phyloP scores from a whole-genome alignment of 139 green algal species.

The Closterium sp. region DNA sequence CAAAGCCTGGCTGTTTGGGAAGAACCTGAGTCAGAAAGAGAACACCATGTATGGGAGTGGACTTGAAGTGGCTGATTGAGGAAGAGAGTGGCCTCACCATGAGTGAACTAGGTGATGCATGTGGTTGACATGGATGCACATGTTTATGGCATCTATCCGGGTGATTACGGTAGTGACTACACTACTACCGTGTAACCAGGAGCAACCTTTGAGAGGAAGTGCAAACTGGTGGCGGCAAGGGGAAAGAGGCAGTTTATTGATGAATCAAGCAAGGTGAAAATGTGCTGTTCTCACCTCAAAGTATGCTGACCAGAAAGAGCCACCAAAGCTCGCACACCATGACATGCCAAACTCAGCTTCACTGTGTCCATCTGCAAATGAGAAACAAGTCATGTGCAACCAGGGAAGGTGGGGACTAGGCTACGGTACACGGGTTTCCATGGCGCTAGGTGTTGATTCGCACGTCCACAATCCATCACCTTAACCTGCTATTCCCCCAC shows the following conservation, averaged over 20 bases:
- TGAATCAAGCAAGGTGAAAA: background rate
- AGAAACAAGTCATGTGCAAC: background rate
- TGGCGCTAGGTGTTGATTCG: too few relatives aligned
- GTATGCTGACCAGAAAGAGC: constrained; percentile 54
- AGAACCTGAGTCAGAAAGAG: constrained; percentile 56
- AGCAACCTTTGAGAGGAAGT: too few relatives aligned
- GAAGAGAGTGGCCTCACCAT: too few relatives aligned
- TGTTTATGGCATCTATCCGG: too few relatives aligned
- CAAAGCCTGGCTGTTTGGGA: constrained; percentile 69
- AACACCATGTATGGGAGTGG: background rate
- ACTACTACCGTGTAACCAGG: background rate
- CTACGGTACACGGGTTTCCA: too few relatives aligned
- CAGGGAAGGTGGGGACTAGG: background rate
- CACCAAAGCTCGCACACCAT: constrained; percentile 7
- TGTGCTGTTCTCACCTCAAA: constrained; percentile 17
- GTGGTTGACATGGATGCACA: too few relatives aligned
- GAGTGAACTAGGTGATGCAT: too few relatives aligned
- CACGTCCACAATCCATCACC: too few relatives aligned
- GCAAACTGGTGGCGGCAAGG: too few relatives aligned
- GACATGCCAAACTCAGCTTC: constrained; percentile 1
- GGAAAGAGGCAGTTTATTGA: too few relatives aligned
- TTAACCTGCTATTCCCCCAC: too few relatives aligned
- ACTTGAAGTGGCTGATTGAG: background rate
- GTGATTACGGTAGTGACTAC: background rate
- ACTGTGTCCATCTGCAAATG: background rate